phyloP scores from a whole-genome alignment of 202 grass and related monocot species.

The Hordeum pubiflorum region DNA sequence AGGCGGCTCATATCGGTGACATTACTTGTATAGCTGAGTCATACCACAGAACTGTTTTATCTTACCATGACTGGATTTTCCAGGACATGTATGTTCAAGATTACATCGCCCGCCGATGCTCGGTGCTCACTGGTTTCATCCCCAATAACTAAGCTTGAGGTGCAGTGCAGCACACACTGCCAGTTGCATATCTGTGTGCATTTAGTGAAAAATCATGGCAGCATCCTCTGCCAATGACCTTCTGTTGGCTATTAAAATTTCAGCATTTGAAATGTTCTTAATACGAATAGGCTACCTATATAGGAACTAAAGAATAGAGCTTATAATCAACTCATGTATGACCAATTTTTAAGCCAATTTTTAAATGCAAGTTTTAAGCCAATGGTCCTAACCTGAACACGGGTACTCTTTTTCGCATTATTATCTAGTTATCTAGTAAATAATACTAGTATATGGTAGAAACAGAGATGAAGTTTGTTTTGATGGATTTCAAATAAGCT shows the following conservation, averaged over 20 bases:
- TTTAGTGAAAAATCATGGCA: neutral
- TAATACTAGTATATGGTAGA: neutral
- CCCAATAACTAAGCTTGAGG: neutral
- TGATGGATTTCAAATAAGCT: neutral
- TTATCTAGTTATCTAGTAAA: neutral
- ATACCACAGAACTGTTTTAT: neutral
- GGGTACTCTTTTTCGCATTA: neutral
- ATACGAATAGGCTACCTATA: neutral
- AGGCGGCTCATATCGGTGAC: neutral
- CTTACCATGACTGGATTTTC: neutral
- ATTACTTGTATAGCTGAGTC: neutral
- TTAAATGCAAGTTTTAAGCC: neutral
- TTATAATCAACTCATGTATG: neutral
- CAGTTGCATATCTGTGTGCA: neutral
- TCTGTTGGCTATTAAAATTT: neutral
- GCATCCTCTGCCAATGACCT: neutral
- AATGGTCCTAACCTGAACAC: neutral
- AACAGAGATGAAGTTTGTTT: neutral
- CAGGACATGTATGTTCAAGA: neutral
- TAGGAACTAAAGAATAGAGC: neutral
- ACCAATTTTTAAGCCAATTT: neutral
- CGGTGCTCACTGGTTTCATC: neutral
- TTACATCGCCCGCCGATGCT: neutral
- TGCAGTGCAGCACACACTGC: neutral
- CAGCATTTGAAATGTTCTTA: constrained; percentile 1